Base-by-base conservation (phyloP, 2,329 filamentous ascomycete genomes). In the Stemphylium lycopersici region DNA sequence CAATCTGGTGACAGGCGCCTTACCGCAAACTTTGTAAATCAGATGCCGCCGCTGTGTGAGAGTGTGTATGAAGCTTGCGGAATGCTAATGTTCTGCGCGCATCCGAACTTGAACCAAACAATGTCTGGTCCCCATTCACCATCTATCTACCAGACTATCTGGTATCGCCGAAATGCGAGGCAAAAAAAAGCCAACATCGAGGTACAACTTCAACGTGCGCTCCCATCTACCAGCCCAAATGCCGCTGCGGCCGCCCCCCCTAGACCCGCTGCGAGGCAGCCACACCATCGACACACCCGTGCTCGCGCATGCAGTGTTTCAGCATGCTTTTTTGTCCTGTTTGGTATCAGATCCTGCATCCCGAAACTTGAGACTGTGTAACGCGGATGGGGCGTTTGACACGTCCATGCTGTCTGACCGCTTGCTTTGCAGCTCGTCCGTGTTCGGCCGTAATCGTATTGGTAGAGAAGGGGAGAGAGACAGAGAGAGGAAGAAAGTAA, bases 281-380 rank as follows among this genome's bases (percentile, higher is more conserved):
- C 41, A 41, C 11, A 32, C 13, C 12, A 5, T 31, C 29, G 44
- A 36, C 33, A 45, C 16, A 36, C 43, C 34, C 33, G 18, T 46
- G 36, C 44, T 56, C 54, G 52, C 53, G 62, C 60, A 50, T 50
- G 47, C 15, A 34, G 41, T 40, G 65, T 68, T 68, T 67, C 63
- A 68, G 62, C 38, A 58, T 52, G 58, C 16, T 60, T 52, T 48
- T 53, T 53, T 49, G 39, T 52, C 26, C 48, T 40, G 51, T 54
- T 38, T 49, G 49, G 59, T 63, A 44, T 67, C 56, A 65, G 59
- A 63, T 53, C 48, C 32, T 56, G 20, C 38, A 18, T 34, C 47
- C 47, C 40, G 46, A 51, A 39, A 49, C 59, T 43, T 44, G 48
- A 47, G 52, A 37, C 52, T 41, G 37, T 55, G 47, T 55, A 50